Percentiles rank a stretch among this genome's conserved stretches.
Evolutionary conservation across 306 rosid genomes (phyloP).

Genomic region (Mimosa bimucronata): DNA sequence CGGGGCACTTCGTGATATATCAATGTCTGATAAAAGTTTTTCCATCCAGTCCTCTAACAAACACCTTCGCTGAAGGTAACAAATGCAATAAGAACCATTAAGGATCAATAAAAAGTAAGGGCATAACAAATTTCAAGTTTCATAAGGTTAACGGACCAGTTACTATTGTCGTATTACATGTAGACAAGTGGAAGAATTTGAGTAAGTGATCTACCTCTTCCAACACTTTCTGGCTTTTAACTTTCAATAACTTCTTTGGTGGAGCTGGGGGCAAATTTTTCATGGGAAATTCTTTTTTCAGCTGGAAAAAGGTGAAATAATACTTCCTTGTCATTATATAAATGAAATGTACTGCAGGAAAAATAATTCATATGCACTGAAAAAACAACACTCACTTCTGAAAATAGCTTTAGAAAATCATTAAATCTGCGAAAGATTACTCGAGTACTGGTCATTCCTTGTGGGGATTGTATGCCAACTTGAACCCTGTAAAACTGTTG

Average conservation of each 20-base stretch:
- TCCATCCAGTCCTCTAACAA: slow-evolving; percentile 86
- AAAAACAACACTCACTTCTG: slow-evolving; percentile 57
- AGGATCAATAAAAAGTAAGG: neutral
- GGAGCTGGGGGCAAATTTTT: slow-evolving; percentile 81
- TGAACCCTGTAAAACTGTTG: slow-evolving; percentile 84
- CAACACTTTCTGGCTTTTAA: slow-evolving; percentile 54
- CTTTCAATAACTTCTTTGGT: slow-evolving; percentile 68
- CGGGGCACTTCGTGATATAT: slow-evolving; percentile 80
- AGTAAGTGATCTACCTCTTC: slow-evolving; percentile 66
- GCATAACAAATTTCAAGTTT: neutral
- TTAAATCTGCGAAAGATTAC: slow-evolving; percentile 75
- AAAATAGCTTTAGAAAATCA: slow-evolving; percentile 68
- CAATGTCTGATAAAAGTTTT: slow-evolving; percentile 80
- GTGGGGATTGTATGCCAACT: slow-evolving; percentile 85
- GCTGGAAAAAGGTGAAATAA: slow-evolving; percentile 50
- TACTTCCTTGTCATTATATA: slow-evolving; percentile 8
- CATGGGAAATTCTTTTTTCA: slow-evolving; percentile 64
- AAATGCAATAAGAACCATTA: slow-evolving; percentile 11
- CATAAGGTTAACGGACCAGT: slow-evolving; percentile 3
- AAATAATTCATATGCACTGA: neutral
- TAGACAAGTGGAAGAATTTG: slow-evolving; percentile 27
- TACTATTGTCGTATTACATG: neutral
- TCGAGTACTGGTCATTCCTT: slow-evolving; percentile 72
- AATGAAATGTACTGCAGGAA: neutral
- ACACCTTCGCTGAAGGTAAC: slow-evolving; percentile 71